These are phyloP conservation scores for Entonaema liquescens DNA, from an alignment of 495 filamentous ascomycete species.

Conservation along the genomic window DNA sequence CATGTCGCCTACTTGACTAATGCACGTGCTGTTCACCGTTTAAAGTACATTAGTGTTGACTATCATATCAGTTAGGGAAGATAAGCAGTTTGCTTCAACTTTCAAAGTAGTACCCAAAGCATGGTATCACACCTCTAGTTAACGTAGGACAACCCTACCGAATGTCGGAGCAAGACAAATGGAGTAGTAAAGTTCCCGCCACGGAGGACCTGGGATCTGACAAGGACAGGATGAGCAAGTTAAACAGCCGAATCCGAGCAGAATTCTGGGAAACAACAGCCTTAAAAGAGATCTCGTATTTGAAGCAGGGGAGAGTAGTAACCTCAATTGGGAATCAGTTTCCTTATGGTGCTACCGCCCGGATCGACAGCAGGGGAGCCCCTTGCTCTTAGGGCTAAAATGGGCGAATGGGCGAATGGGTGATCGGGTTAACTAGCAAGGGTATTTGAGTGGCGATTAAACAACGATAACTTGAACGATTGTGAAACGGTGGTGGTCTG, in stretches of 20 bases:
- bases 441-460: conserved; percentile 20
- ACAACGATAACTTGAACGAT: conserved; percentile 17
- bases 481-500: conserved; percentile 34
- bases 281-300: conserved; percentile 20
- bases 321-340: conserved; percentile 11
- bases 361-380: conserved; percentile 25
- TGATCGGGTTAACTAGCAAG: conserved; percentile 14
- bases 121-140: background rate
- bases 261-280: background rate
- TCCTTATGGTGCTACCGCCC: conserved; percentile 37
- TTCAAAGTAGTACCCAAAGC: background rate
- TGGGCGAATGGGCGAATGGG: conserved; percentile 21
- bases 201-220: background rate
- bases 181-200: background rate
- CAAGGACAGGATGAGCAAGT: background rate
- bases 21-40: background rate
- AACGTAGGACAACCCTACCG: background rate
- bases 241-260: conserved; percentile 19
- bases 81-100: background rate
- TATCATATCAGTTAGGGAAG: background rate
- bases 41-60: background rate
- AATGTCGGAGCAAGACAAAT: conserved; percentile 4
- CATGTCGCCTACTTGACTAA: background rate
- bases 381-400: background rate
- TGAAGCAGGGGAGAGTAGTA: conserved; percentile 32